Conservation (phyloP, 2,329 filamentous ascomycete genomes). For the Acrocalymma vagum region DNA sequence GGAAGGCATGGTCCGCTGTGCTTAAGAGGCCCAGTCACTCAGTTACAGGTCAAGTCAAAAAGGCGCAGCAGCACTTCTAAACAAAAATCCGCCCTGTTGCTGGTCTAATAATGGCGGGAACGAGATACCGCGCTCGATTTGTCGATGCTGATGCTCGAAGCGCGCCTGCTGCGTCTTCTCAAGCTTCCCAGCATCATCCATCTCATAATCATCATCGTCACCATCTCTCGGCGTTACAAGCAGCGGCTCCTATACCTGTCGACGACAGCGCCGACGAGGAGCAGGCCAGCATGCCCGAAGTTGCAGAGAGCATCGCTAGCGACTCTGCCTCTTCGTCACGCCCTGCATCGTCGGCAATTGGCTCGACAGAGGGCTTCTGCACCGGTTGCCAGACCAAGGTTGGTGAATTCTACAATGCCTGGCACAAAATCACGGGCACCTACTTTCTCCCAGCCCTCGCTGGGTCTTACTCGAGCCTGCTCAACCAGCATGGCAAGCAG, state of each 20-base stretch:
- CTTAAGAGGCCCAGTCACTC: too few relatives aligned
- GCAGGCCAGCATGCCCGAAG: constrained; percentile 9
- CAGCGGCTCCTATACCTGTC: constrained; percentile 8
- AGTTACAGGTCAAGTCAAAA: too few relatives aligned
- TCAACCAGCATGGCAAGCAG: constrained; percentile 32
- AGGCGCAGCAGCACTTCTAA: too few relatives aligned
- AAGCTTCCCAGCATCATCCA: too few relatives aligned
- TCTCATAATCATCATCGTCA: constrained; percentile 14
- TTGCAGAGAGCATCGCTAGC: constrained; percentile 20
- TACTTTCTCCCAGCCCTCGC: constrained; percentile 46
- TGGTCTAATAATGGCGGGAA: constrained; percentile 37
- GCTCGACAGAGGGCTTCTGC: constrained; percentile 40
- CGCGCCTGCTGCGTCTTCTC: constrained; percentile 1
- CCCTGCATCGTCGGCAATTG: constrained; percentile 18
- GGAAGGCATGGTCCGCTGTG: too few relatives aligned
- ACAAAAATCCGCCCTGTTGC: too few relatives aligned
- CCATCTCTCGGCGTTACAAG: constrained; percentile 18
- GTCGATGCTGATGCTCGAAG: constrained; percentile 24
- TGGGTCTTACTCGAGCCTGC: constrained; percentile 41
- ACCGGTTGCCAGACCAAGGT: constrained; percentile 32
- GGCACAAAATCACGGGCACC: constrained; percentile 41
- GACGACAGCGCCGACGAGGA: constrained; percentile 9
- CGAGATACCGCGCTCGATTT: constrained; percentile 28
- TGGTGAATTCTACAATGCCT: constrained; percentile 49
- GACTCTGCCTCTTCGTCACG: constrained; percentile 11